These are phyloP conservation scores for Clathrospora elynae DNA, from an alignment of 2,329 filamentous ascomycete species.

Conservation along the genomic window DNA sequence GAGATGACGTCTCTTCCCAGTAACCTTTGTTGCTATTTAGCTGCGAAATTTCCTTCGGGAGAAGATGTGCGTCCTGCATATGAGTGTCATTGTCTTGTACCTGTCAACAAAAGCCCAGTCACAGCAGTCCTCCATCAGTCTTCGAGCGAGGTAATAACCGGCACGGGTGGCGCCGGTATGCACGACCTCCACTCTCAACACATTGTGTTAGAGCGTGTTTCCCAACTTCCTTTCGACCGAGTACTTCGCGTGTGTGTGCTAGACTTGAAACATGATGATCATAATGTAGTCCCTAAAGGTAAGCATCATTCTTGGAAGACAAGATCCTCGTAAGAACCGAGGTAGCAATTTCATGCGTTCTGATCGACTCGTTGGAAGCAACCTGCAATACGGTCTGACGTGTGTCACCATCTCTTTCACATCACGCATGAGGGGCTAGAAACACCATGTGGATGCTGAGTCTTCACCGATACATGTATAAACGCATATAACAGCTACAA, in stretches of 20 bases:
- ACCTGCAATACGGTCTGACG: constrained; percentile 9
- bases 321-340: background rate
- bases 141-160: constrained; percentile 1
- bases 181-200: background rate
- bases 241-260: background rate
- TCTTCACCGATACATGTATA: background rate
- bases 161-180: constrained; percentile 6
- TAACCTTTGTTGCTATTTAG: no score
- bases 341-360: background rate
- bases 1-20: no score
- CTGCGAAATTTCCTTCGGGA: no score
- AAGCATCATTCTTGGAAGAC: constrained; percentile 1
- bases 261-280: background rate
- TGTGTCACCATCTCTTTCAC: constrained; percentile 2
- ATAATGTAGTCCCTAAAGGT: background rate
- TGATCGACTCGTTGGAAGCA: background rate
- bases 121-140: background rate
- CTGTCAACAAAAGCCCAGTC: constrained; percentile 4
- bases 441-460: background rate
- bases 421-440: background rate
- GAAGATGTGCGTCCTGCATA: background rate
- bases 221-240: constrained; percentile 5
- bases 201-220: background rate
- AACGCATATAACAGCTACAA: constrained; percentile 5
- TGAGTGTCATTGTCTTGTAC: background rate